Evolutionary conservation across 305 asterid species (phyloP).

Genomic region (Fraxinus angustifolia): DNA sequence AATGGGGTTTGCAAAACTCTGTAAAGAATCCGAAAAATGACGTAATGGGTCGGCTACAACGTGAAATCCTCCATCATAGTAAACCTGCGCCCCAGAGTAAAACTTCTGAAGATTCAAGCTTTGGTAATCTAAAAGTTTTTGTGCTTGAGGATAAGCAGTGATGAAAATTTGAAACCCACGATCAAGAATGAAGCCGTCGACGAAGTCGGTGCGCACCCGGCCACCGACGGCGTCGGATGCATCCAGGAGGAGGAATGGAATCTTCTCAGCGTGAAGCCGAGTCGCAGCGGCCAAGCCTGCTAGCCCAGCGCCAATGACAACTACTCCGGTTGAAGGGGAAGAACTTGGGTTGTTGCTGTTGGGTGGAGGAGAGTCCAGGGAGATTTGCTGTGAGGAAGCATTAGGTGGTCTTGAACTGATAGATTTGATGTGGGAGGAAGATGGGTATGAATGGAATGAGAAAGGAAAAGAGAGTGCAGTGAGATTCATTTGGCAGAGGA

Average conservation of each 20-base stretch:
- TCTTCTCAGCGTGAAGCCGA: conserved; percentile 65
- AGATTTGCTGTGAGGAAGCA: conserved; percentile 43
- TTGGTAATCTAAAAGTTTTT: conserved; percentile 55
- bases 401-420: conserved; percentile 25
- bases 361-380: conserved; percentile 40
- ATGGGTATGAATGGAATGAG: not conserved
- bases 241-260: conserved; percentile 75
- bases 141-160: conserved; percentile 88
- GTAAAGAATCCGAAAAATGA: conserved; percentile 60
- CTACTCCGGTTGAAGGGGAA: conserved; percentile 44
- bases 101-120: conserved; percentile 58
- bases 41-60: conserved; percentile 85
- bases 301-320: conserved; percentile 84
- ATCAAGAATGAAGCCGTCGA: conserved; percentile 83
- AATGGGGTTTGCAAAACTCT: conserved; percentile 60
- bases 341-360: conserved; percentile 25
- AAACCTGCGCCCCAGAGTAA: conserved; percentile 81
- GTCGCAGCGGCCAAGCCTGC: conserved; percentile 92
- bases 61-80: conserved; percentile 63
- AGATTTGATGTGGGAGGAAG: conserved; percentile 7
- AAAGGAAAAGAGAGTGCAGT: conserved; percentile 28
- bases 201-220: conserved; percentile 75
- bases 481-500: conserved; percentile 26
- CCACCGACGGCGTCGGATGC: conserved; percentile 90
- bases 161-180: conserved; percentile 97